Evolutionary conservation across 2,329 filamentous ascomycete genomes (phyloP), one percentile per base, ranked within the genome.

Genomic region (Calonectria ilicicola): DNA sequence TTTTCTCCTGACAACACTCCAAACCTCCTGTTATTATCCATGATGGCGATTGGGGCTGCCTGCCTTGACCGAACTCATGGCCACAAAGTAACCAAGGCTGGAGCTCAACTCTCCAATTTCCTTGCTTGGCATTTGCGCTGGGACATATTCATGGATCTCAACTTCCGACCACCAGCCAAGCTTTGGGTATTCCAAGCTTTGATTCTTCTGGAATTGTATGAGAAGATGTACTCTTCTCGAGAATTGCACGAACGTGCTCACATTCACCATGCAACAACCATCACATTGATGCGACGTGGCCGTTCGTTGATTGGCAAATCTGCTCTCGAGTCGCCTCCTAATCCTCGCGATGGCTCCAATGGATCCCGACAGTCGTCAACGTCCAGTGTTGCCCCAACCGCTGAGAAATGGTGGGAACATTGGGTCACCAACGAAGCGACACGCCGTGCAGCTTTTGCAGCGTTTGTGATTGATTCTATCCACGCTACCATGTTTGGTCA

Each of bases 401-500:
- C 93, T 0, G 95, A 98, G 74, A 95, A 98, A 76, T 97, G 94
- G 88, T 99, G 97, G 97, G 94, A 95, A 78, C 92, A 95, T 78
- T 98, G 97, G 97, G 97, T 98, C 79, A 96, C 93, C 15, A 95
- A 95, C 64, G 97, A 99, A 82, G 94, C 96, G 1, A 98, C 96
- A 0, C 90, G 95, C 35, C 91, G 97, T 72, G 95, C 94, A 4
- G 97, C 96, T 0, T 98, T 98, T 85, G 95, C 94, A 0, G 97
- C 97, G 0, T 98, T 98, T 81, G 92, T 98, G 51, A 93, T 98
- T 76, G 97, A 99, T 82, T 98, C 96, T 5, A 97, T 96, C 2
- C 97, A 99, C 83, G 95, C 96, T 1, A 98, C 95, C 32, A 98
- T 99, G 94, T 98, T 98, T 83, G 97, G 96, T 0, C 97, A 98